Percentiles rank a stretch among this genome's conserved stretches.
phyloP scores from a whole-genome alignment of 148 eudicot genomes.

The Amaranthus hypochondriacus region DNA sequence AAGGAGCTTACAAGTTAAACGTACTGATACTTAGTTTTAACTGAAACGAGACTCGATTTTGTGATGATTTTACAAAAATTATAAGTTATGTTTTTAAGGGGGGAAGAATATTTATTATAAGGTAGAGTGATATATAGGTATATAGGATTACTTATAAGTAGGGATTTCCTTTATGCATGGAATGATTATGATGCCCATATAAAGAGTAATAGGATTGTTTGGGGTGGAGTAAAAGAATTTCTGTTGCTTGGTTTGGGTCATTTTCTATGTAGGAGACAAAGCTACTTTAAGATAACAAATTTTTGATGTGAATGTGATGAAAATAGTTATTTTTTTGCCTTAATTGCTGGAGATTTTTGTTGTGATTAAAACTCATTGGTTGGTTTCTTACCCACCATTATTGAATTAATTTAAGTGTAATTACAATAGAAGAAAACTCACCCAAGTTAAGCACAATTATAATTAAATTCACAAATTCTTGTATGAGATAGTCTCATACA shows the following conservation, averaged over 20 bases:
- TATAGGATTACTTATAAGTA: background rate
- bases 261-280: background rate
- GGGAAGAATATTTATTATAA: background rate
- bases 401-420: too few relatives aligned
- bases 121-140: background rate
- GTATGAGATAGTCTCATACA: too few relatives aligned
- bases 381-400: background rate
- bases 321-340: background rate
- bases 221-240: constrained; percentile 11
- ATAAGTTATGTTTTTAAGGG: background rate
- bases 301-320: background rate
- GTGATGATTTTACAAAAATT: too few relatives aligned
- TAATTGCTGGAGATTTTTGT: background rate
- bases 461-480: too few relatives aligned
- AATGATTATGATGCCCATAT: background rate
- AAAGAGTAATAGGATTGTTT: background rate
- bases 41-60: too few relatives aligned
- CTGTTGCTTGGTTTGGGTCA: background rate
- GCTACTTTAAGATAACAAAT: background rate
- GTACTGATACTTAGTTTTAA: too few relatives aligned
- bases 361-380: background rate
- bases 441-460: too few relatives aligned
- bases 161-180: background rate
- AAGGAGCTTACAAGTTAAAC: too few relatives aligned
- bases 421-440: too few relatives aligned